Evolutionary conservation across 345 rosid species (phyloP).

Genomic region (Lagerstroemia speciosa): DNA sequence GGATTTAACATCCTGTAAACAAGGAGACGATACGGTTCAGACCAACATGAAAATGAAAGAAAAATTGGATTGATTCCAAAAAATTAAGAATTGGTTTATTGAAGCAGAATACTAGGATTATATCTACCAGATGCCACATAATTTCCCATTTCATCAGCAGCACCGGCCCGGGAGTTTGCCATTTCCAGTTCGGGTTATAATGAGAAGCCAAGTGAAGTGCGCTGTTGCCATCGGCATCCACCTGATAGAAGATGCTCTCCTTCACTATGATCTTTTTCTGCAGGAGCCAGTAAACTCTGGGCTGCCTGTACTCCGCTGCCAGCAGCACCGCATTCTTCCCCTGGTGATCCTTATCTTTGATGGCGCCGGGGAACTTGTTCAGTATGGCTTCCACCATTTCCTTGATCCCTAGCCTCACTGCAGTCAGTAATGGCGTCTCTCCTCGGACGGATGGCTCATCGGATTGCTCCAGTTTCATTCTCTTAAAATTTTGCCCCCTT

Average conservation of each 20-base stretch:
- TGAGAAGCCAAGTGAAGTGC: background rate
- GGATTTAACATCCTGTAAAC: background rate
- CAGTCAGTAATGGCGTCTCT: background rate
- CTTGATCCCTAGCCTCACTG: background rate
- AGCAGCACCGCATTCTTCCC: background rate
- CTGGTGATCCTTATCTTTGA: background rate
- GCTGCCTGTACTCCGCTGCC: background rate
- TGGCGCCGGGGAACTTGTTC: background rate
- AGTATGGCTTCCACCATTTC: background rate
- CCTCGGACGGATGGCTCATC: background rate
- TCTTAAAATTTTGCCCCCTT: too few relatives aligned
- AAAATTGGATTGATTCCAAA: background rate
- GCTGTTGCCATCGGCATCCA: background rate
- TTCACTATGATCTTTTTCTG: background rate
- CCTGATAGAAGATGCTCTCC: background rate
- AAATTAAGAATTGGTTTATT: background rate
- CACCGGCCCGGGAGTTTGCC: background rate
- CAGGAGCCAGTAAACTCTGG: background rate
- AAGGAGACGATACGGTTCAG: background rate
- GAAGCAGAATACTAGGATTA: background rate
- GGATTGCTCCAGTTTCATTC: too few relatives aligned
- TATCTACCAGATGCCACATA: background rate
- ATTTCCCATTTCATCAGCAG: constrained; percentile 2
- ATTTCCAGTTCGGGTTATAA: background rate
- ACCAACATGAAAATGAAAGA: background rate